Evolutionary conservation across 352 stramenopile species (phyloP), one percentile per base, ranked within the genome.

Genomic region (Phytophthora cryptogea): DNA sequence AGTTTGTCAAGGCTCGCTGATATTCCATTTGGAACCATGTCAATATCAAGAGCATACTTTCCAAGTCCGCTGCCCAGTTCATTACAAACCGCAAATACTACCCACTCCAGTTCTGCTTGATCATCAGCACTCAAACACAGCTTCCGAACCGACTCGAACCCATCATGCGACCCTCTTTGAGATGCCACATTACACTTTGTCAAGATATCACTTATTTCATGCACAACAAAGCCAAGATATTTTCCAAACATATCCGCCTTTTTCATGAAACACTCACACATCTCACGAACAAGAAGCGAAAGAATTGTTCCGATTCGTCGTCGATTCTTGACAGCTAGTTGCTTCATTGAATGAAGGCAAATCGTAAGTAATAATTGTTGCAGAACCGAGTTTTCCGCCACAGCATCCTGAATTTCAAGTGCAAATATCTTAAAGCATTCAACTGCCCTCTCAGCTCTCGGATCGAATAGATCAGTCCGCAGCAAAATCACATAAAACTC

Each of bases 51-150:
- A 8, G 86, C 70, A 54, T 84, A 89, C 53, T 93, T 94, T 28
- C 79, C 83, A 32, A 94, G 63, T 5, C 73, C 80, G 33, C 70
- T 83, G 2, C 69, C 74, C 55, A 92, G 73, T 33, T 89, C 84
- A 64, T 88, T 90, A 57, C 83, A 90, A 10, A 94, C 75, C 13
- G 80, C 71, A 59, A 89, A 90, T 41, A 94, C 77, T 9, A 94
- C 64, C 75, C 83, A 89, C 51, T 94, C 85, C 46, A 94, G 58
- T 41, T 90, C 72, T 20, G 73, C 81, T 58, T 80, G 82, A 47
- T 86, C 72, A 42, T 90, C 84, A 33, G 54, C 66, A 17, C 74
- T 73, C 33, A 90, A 72, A 14, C 45, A 47, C 27, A 72, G 40
- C 11, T 41, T 4, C 17, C 11, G 48, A 6, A 23, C 17, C 23